Percentiles rank a stretch among this genome's conserved stretches.
These are phyloP conservation scores for Silybum marianum DNA, from an alignment of 129 eudicot species.

Conservation along the genomic window DNA sequence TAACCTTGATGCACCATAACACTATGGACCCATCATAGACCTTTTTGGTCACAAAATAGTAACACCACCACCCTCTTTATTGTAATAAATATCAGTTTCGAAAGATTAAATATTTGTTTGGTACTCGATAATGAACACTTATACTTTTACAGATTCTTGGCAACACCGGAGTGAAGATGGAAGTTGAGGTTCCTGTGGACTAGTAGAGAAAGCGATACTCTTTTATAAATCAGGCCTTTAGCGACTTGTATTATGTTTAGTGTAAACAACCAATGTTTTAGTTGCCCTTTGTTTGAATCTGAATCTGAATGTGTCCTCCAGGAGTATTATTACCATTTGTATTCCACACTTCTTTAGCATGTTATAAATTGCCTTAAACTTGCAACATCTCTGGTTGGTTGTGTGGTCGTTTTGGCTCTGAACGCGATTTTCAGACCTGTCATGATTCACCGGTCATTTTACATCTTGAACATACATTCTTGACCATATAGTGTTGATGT, in stretches of 20 bases:
- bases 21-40: neutral
- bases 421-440: neutral
- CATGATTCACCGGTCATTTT: neutral
- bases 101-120: constrained; percentile 13
- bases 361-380: neutral
- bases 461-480: neutral
- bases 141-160: constrained; percentile 71
- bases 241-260: constrained; percentile 16
- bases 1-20: neutral
- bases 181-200: constrained; percentile 92
- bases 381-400: neutral
- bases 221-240: neutral
- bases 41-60: neutral
- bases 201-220: constrained; percentile 19
- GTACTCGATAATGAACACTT: constrained; percentile 1
- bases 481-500: neutral
- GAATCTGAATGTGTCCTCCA: neutral
- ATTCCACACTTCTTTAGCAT: neutral
- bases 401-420: neutral
- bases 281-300: constrained; percentile 4
- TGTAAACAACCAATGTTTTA: constrained; percentile 10
- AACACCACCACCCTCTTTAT: neutral
- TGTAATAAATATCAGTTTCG: neutral
- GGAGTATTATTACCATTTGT: neutral
- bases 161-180: constrained; percentile 76